phyloP scores from a whole-genome alignment of 2,329 filamentous ascomycete genomes.

The Tolypocladium ophioglossoides region DNA sequence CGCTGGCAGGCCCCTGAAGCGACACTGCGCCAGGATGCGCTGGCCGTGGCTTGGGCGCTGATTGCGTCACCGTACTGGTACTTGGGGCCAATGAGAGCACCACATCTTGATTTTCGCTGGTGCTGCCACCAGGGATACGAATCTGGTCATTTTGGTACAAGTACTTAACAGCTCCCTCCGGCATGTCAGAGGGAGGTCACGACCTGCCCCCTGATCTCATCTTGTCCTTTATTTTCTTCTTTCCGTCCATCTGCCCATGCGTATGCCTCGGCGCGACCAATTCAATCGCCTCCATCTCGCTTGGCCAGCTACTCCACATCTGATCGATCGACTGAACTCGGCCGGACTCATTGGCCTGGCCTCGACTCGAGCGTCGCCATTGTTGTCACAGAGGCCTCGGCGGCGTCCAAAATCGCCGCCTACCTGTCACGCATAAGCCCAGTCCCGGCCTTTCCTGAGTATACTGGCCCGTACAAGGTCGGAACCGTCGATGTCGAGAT shows the following conservation, averaged over 20 bases:
- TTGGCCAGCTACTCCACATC: neutral
- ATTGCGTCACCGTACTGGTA: neutral
- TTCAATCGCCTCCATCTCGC: neutral
- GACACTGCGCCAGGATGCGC: no score
- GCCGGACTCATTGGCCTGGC: neutral
- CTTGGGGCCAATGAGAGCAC: neutral
- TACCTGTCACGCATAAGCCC: conserved; percentile 51
- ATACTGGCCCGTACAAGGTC: conserved; percentile 68
- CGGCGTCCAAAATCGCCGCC: conserved; percentile 28
- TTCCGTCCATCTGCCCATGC: neutral
- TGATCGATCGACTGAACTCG: neutral
- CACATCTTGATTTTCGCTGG: no score
- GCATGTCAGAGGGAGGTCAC: neutral
- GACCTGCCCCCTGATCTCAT: neutral
- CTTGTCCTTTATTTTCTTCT: neutral
- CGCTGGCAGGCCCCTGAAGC: no score
- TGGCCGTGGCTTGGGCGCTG: neutral
- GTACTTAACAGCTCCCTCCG: neutral
- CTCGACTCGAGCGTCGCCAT: conserved; percentile 5
- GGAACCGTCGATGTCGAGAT: conserved; percentile 76
- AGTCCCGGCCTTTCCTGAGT: conserved; percentile 61
- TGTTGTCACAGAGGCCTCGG: conserved; percentile 9
- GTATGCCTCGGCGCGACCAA: neutral
- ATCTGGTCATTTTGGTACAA: neutral
- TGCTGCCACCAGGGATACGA: no score